phyloP scores from a whole-genome alignment of 805 yeast species.

The Suhomyces tanzawaensis region DNA sequence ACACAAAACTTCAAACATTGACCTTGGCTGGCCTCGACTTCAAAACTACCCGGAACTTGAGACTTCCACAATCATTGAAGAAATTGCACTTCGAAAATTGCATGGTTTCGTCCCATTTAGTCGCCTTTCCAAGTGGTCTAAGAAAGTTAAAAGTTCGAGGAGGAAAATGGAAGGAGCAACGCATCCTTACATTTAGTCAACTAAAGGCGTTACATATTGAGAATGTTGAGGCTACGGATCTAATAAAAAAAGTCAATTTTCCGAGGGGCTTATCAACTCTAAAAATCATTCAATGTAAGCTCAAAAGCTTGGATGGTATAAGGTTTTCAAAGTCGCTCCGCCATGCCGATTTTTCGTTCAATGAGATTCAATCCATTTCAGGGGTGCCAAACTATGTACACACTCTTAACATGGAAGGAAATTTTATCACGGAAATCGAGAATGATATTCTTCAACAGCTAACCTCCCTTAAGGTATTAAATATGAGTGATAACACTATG shows the following conservation, averaged over 20 bases:
- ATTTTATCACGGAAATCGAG: neutral
- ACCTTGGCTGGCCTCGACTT: constrained; percentile 7
- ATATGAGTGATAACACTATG: neutral
- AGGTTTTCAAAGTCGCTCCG: constrained; percentile 3
- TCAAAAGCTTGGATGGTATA: constrained; percentile 6
- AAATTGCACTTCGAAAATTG: constrained; percentile 10
- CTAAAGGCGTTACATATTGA: constrained; percentile 9
- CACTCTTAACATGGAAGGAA: neutral
- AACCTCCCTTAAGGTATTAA: constrained; percentile 1
- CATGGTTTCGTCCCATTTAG: constrained; percentile 10
- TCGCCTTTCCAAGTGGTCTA: constrained; percentile 7
- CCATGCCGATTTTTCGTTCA: constrained; percentile 4
- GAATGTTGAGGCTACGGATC: constrained; percentile 7
- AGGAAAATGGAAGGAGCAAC: constrained; percentile 11
- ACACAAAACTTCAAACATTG: constrained; percentile 7
- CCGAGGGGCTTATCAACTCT: constrained; percentile 4
- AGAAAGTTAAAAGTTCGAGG: constrained; percentile 6
- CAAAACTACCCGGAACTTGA: constrained; percentile 6
- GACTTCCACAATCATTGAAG: constrained; percentile 5
- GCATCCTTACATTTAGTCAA: constrained; percentile 5
- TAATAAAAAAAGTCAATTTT: constrained; percentile 4
- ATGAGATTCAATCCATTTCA: constrained; percentile 1
- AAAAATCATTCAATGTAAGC: constrained; percentile 3
- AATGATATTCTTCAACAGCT: neutral
- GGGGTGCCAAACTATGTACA: neutral